Evolutionary conservation across 129 eudicot species (phyloP).

Genomic region (Calendula officinalis): DNA sequence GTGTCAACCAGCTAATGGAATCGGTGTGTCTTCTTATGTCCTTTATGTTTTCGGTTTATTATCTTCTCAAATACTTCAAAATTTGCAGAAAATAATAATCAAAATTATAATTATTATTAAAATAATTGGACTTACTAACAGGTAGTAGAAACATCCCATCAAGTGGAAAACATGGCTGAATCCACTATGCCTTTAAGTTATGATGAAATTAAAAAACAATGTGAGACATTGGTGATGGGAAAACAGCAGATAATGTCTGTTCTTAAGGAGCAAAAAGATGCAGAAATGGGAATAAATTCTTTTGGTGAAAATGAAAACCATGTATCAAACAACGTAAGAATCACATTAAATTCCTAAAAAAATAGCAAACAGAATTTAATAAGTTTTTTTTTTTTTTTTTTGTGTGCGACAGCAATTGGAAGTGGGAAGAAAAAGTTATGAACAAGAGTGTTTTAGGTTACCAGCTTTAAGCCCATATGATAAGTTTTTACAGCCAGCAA

Average conservation of each 20-base stretch:
- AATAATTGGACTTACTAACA: slow-evolving; percentile 22
- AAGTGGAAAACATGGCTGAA: slow-evolving; percentile 54
- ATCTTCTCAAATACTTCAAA: neutral
- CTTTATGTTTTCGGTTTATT: neutral
- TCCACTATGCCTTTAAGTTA: slow-evolving; percentile 49
- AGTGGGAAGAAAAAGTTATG: neutral
- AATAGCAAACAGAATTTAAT: neutral
- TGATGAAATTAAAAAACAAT: slow-evolving; percentile 69
- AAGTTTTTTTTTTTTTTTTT: neutral
- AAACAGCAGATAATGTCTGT: slow-evolving; percentile 73
- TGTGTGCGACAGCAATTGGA: slow-evolving; percentile 25
- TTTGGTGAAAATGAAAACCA: slow-evolving; percentile 35
- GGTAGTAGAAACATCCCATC: slow-evolving; percentile 69
- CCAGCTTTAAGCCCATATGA: slow-evolving; percentile 80
- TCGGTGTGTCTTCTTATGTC: slow-evolving; percentile 43
- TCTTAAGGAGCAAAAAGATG: slow-evolving; percentile 58
- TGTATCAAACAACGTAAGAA: slow-evolving; percentile 37
- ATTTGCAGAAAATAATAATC: too few species aligned
- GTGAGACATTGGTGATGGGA: slow-evolving; percentile 73
- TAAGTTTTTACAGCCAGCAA: slow-evolving; percentile 67
- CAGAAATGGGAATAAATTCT: slow-evolving; percentile 32
- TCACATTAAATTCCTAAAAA: neutral
- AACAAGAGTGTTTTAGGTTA: slow-evolving; percentile 53
- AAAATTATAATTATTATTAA: neutral
- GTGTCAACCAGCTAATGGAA: slow-evolving; percentile 75